Conservation (phyloP, 805 yeast genomes). For the Maudiozyma serrabonitensis region DNA sequence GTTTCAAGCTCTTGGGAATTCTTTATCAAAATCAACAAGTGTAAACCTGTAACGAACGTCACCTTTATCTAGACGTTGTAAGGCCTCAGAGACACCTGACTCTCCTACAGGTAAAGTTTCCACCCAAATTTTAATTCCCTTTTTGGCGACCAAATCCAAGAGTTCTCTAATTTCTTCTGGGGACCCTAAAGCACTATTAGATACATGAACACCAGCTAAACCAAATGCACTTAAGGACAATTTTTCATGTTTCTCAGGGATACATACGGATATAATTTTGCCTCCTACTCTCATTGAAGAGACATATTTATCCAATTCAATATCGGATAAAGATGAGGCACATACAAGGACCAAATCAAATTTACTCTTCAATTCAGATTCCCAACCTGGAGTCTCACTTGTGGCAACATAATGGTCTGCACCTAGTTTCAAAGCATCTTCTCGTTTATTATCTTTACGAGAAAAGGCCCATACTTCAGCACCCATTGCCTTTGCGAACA, state of each 20-base stretch:
- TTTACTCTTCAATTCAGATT: constrained; percentile 20
- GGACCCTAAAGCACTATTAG: constrained; percentile 35
- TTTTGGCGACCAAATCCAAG: constrained; percentile 39
- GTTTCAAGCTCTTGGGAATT: constrained; percentile 5
- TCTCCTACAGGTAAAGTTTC: constrained; percentile 41
- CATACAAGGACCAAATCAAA: constrained; percentile 43
- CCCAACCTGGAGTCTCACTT: constrained; percentile 37
- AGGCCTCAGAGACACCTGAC: constrained; percentile 35
- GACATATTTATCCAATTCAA: constrained; percentile 30
- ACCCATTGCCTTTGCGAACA: constrained; percentile 51
- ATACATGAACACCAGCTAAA: constrained; percentile 18
- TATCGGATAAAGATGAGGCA: constrained; percentile 34
- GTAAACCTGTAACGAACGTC: constrained; percentile 48
- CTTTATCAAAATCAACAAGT: constrained; percentile 39
- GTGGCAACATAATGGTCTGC: constrained; percentile 49
- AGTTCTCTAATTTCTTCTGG: constrained; percentile 37
- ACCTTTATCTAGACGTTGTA: constrained; percentile 39
- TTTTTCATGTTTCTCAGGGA: constrained; percentile 13
- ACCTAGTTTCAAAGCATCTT: constrained; percentile 42
- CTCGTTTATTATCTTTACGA: constrained; percentile 40
- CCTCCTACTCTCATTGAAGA: constrained; percentile 27
- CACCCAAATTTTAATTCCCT: constrained; percentile 41
- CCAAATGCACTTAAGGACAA: constrained; percentile 11
- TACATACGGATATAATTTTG: constrained; percentile 27
- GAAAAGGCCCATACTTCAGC: constrained; percentile 52